phyloP scores from a whole-genome alignment of 257 asterid genomes.

The Mitragyna speciosa region DNA sequence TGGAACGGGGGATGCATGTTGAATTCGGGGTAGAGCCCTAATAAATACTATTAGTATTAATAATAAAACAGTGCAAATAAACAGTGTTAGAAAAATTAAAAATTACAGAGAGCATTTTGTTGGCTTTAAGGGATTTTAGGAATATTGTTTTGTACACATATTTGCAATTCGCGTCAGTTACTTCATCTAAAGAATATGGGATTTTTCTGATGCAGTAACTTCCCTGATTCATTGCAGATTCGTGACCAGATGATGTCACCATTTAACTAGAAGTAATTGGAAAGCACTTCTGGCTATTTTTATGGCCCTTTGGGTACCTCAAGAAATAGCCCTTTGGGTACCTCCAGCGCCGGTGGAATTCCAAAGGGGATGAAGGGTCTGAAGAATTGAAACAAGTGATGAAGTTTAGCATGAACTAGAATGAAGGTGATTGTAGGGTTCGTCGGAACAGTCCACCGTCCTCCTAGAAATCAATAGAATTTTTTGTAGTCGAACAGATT shows the following conservation, averaged over 20 bases:
- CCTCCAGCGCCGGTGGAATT: constrained; percentile 24
- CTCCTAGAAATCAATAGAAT: not conserved
- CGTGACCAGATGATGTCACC: constrained; percentile 34
- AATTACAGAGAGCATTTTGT: too few relatives aligned
- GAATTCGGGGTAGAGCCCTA: not conserved
- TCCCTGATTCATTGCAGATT: constrained; percentile 43
- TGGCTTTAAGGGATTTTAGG: not conserved
- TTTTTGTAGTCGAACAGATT: not conserved
- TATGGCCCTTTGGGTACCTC: constrained; percentile 20
- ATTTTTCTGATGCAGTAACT: not conserved
- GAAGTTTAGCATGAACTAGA: not conserved
- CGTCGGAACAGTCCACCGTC: constrained; percentile 4
- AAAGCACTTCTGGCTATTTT: constrained; percentile 23
- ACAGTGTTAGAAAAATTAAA: not conserved
- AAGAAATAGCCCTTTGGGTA: constrained; percentile 22
- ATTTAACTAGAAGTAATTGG: constrained; percentile 25
- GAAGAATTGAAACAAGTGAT: not conserved
- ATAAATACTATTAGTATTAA: not conserved
- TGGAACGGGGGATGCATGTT: not conserved
- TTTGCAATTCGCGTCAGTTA: not conserved
- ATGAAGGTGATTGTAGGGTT: constrained; percentile 1
- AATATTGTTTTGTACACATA: not conserved
- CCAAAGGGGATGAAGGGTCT: constrained; percentile 12
- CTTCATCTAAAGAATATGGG: not conserved
- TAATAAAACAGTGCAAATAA: not conserved